Base-by-base conservation (phyloP, 768 basidiomycete species). In the Lactarius pseudohatsudake region DNA sequence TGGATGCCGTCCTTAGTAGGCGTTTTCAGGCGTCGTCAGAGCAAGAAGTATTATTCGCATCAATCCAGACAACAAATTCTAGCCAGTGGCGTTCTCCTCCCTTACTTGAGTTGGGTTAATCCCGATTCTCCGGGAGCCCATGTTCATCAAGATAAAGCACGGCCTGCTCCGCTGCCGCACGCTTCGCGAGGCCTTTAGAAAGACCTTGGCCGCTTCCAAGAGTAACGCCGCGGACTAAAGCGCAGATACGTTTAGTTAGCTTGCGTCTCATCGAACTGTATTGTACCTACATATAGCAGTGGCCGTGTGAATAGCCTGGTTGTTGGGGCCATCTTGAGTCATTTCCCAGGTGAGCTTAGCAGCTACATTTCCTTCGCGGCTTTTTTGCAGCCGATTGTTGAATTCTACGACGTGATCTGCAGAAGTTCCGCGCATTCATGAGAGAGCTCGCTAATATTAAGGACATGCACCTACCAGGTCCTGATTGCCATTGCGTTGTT, bases 141-240 rank as follows among this genome's bases (percentile, higher is more conserved):
- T 59, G 28, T 34, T 4, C 16, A n/a, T 11, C 0, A 5, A 67
- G 36, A 32, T 36, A 4, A 0, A 7, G 6, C 15, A 56, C 26
- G 11, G 36, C 58, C 2, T 8, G 3, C 66, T n/a, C 9, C 8
- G 66, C 62, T 3, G 62, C 66, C 0, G 0, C 54, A 18, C 26
- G 18, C 58, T 56, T 64, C 9, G 62, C 66, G 6, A 4, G 9
- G 38, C 43, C 28, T 47, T 40, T 67, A 6, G 40, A 0, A 16
- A 1, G 4, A 32, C 58, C 66, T 8, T 13, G 26, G 16, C 62
- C 62, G 40, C 16, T 36, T 9, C 57, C 66, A 20, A 64, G 50
- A 38, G 1, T 0, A 15, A 1, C 0, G n/a, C 4, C 28, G n/a
- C 43, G 50, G 53, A 56, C 66, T 67, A 36, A 16, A 8, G 40